These are phyloP conservation scores for Mycena indigotica DNA, from an alignment of 768 basidiomycete genomes.

Conservation along the genomic window DNA sequence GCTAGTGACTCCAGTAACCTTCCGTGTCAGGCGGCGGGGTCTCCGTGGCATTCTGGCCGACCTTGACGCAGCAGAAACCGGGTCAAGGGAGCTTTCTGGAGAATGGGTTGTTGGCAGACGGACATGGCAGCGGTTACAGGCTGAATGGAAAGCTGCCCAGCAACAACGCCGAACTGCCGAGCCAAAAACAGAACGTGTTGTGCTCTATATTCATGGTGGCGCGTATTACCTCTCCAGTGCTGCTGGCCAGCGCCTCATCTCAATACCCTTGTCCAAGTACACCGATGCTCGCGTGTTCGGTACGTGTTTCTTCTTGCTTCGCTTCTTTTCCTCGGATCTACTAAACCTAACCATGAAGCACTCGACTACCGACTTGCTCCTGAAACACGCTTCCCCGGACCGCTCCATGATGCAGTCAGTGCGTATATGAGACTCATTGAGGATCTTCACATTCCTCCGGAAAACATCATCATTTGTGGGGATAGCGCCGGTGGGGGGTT, in stretches of 20 bases:
- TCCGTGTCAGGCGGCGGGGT: constrained; percentile 70
- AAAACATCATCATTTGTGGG: constrained; percentile 86
- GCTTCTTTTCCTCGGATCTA: not conserved
- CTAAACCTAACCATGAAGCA: constrained; percentile 46
- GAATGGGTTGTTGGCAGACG: constrained; percentile 97
- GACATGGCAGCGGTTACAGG: constrained; percentile 85
- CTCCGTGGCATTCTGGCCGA: constrained; percentile 80
- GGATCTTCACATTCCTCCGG: constrained; percentile 86
- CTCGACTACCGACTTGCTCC: constrained; percentile 96
- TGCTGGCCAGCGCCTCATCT: constrained; percentile 86
- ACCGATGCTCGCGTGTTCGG: constrained; percentile 87
- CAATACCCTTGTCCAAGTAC: constrained; percentile 87
- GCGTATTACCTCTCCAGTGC: constrained; percentile 94
- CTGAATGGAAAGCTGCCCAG: constrained; percentile 68
- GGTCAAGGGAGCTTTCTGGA: constrained; percentile 79
- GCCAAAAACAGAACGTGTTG: constrained; percentile 67
- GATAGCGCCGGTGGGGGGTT: constrained; percentile 95
- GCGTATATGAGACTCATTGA: constrained; percentile 87
- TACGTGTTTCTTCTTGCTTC: constrained; percentile 26
- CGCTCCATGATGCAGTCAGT: constrained; percentile 80
- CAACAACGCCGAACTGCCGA: constrained; percentile 26
- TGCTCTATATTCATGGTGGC: constrained; percentile 96
- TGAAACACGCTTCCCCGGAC: constrained; percentile 92
- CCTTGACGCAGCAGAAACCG: constrained; percentile 75
- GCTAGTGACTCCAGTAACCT: constrained; percentile 92